Evolutionary conservation across 2,329 filamentous ascomycete genomes (phyloP).

Genomic region (Neurospora sp.): DNA sequence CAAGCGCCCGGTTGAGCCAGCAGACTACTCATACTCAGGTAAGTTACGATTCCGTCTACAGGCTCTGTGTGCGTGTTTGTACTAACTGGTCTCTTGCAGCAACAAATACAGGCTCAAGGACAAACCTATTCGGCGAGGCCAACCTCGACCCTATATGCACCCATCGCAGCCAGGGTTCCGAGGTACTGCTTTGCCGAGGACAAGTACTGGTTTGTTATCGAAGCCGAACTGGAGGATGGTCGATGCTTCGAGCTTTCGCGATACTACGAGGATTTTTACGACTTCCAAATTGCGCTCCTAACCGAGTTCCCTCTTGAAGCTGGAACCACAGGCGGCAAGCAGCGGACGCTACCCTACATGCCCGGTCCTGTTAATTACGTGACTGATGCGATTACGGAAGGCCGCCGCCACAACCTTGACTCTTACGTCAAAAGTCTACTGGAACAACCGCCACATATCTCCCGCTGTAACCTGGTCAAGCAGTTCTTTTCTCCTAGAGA

Average conservation of each 20-base stretch:
- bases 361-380: conserved; percentile 95
- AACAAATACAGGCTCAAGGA: conserved; percentile 3
- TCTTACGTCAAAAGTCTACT: conserved; percentile 92
- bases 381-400: conserved; percentile 94
- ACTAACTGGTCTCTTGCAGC: conserved; percentile 13
- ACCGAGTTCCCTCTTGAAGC: conserved; percentile 89
- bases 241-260: conserved; percentile 86
- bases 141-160: conserved; percentile 55
- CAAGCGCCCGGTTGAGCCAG: conserved; percentile 37
- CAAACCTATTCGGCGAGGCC: conserved; percentile 27
- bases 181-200: conserved; percentile 94
- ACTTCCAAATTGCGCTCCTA: conserved; percentile 91
- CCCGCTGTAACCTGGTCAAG: conserved; percentile 72
- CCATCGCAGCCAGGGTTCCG: conserved; percentile 75
- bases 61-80: background rate
- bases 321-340: conserved; percentile 70
- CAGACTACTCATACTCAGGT: conserved; percentile 39
- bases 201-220: conserved; percentile 98
- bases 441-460: conserved; percentile 73
- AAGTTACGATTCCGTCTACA: conserved; percentile 21
- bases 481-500: conserved; percentile 85
- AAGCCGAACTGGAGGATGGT: conserved; percentile 82
- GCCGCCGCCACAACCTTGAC: conserved; percentile 82
- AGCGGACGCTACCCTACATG: conserved; percentile 89
- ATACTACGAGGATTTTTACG: conserved; percentile 98